These are phyloP conservation scores for Trametes elegans DNA, from an alignment of 768 basidiomycete genomes.

Conservation along the genomic window DNA sequence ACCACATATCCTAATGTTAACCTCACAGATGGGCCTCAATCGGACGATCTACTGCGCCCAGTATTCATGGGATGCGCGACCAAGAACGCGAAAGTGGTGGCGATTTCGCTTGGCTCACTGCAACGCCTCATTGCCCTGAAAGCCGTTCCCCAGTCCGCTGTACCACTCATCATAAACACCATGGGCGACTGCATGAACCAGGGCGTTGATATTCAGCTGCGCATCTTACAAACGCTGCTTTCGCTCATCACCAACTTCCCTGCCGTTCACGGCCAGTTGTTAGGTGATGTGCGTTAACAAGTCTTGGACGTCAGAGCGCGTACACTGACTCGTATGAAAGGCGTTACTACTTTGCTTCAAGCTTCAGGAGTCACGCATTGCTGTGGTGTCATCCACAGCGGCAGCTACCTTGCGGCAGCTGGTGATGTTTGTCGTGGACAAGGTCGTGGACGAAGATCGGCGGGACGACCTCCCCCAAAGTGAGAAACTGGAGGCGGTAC, in stretches of 20 bases:
- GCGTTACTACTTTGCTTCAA: constrained; percentile 93
- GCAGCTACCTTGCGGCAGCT: constrained; percentile 94
- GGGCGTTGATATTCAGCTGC: constrained; percentile 95
- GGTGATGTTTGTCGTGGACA: constrained; percentile 97
- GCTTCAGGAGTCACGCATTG: constrained; percentile 91
- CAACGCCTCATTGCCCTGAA: constrained; percentile 87
- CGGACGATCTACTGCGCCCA: constrained; percentile 78
- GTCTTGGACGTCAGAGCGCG: background rate
- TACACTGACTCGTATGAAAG: constrained; percentile 36
- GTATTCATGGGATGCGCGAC: constrained; percentile 94
- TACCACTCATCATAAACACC: constrained; percentile 77
- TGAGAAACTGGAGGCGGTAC: constrained; percentile 41
- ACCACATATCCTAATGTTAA: background rate
- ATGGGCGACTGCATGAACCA: constrained; percentile 88
- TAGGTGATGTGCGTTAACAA: constrained; percentile 70
- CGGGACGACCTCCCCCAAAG: constrained; percentile 35
- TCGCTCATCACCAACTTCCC: constrained; percentile 89
- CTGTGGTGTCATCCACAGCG: constrained; percentile 95
- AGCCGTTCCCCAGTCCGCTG: constrained; percentile 77
- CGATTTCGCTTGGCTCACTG: constrained; percentile 86
- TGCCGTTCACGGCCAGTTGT: constrained; percentile 71
- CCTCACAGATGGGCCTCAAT: constrained; percentile 66
- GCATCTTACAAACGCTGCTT: constrained; percentile 88
- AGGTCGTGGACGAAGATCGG: constrained; percentile 78
- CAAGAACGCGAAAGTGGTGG: constrained; percentile 90